phyloP scores from a whole-genome alignment of 2,329 filamentous ascomycete species.

The Parasarocladium wereldwijsianum region DNA sequence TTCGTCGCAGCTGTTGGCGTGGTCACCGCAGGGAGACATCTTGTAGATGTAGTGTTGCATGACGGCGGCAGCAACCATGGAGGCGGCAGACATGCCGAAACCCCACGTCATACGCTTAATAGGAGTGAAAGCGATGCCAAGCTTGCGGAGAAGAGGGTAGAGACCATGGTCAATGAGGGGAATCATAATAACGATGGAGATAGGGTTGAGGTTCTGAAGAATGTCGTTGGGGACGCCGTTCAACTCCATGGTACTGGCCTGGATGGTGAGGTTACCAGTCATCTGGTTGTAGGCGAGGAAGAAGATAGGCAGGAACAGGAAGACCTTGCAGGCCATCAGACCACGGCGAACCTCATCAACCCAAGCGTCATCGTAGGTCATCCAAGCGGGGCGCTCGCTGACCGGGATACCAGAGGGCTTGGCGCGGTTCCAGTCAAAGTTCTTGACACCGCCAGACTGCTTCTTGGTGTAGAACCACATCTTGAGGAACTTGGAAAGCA shows the following conservation, averaged over 20 bases:
- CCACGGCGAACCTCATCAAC: conserved; percentile 65
- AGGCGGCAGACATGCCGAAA: conserved; percentile 48
- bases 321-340: conserved; percentile 54
- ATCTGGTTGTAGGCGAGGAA: conserved; percentile 46
- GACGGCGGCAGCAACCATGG: conserved; percentile 43
- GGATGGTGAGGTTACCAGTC: conserved; percentile 44
- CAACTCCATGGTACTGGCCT: conserved; percentile 51
- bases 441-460: conserved; percentile 30
- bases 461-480: conserved; percentile 48
- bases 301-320: conserved; percentile 53
- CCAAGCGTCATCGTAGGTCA: conserved; percentile 74
- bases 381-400: conserved; percentile 48
- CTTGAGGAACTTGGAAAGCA: conserved; percentile 50
- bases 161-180: conserved; percentile 54
- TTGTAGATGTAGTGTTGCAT: conserved; percentile 51
- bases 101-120: conserved; percentile 63
- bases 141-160: conserved; percentile 52
- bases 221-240: conserved; percentile 66
- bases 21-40: conserved; percentile 40
- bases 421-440: conserved; percentile 49
- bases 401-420: conserved; percentile 50
- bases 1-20: conserved; percentile 27
- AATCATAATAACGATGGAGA: conserved; percentile 62
- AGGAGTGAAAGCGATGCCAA: conserved; percentile 53
- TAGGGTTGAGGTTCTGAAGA: conserved; percentile 61